phyloP scores from a whole-genome alignment of 1,284 basidiomycete genomes.

The Agaricales sp. region DNA sequence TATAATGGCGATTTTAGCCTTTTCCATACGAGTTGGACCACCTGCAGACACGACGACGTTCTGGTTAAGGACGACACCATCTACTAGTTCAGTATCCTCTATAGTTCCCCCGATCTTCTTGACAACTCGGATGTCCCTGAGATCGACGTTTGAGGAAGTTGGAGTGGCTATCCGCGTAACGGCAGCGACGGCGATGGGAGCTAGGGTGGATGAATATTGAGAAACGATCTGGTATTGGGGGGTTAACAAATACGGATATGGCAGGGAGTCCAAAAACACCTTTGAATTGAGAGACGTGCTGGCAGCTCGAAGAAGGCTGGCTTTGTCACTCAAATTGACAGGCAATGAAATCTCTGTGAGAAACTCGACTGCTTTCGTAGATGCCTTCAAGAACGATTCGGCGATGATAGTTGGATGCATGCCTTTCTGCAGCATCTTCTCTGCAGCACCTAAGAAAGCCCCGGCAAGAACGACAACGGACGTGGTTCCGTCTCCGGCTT shows the following conservation, averaged over 20 bases:
- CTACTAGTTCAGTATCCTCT: constrained; percentile 96
- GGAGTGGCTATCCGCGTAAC: constrained; percentile 84
- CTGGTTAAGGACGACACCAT: constrained; percentile 95
- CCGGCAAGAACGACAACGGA: constrained; percentile 97
- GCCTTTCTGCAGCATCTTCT: constrained; percentile 95
- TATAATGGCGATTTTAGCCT: constrained; percentile 97
- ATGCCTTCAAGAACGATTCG: constrained; percentile 91
- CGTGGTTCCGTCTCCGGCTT: constrained; percentile 99
- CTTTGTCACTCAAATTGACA: constrained; percentile 85
- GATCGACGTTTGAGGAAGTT: constrained; percentile 89
- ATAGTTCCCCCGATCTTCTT: constrained; percentile 99
- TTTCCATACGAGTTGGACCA: constrained; percentile 93
- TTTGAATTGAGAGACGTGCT: constrained; percentile 97
- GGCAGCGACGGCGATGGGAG: constrained; percentile 96
- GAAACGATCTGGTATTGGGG: constrained; percentile 77
- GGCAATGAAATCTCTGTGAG: constrained; percentile 90
- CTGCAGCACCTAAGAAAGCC: constrained; percentile 86
- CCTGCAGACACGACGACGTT: constrained; percentile 86
- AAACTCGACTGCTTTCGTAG: constrained; percentile 89
- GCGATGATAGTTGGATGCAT: constrained; percentile 98
- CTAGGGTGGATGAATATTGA: constrained; percentile 95
- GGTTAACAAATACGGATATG: constrained; percentile 6
- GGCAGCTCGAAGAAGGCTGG: constrained; percentile 84
- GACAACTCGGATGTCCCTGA: constrained; percentile 92
- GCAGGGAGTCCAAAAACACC: constrained; percentile 29